These are phyloP conservation scores for Pyracantha coccinea DNA, from an alignment of 331 rosid species.

Conservation along the genomic window DNA sequence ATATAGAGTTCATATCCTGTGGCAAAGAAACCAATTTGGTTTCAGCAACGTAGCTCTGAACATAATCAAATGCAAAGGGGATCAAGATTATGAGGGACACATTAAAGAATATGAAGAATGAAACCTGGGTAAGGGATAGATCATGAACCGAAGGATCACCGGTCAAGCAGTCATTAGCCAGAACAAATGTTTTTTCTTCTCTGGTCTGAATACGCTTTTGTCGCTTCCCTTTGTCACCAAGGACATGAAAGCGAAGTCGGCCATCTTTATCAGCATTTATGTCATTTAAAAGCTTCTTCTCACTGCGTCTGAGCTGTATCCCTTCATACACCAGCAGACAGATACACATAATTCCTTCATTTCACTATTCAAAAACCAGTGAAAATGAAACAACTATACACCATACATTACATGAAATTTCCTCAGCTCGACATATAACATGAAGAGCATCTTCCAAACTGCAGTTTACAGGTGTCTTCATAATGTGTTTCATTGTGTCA, in stretches of 20 bases:
- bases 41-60: constrained; percentile 10
- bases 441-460: constrained; percentile 70
- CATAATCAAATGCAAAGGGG: constrained; percentile 13
- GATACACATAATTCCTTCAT: constrained; percentile 20
- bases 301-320: constrained; percentile 98
- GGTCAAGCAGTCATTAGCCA: constrained; percentile 91
- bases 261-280: constrained; percentile 79
- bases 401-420: constrained; percentile 66
- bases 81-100: constrained; percentile 4
- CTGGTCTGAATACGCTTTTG: constrained; percentile 94
- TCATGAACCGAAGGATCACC: constrained; percentile 90
- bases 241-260: constrained; percentile 80
- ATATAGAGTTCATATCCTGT: constrained; percentile 85
- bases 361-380: constrained; percentile 1
- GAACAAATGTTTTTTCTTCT: constrained; percentile 85
- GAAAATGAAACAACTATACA: constrained; percentile 3
- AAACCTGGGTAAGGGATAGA: constrained; percentile 83
- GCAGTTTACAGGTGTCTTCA: constrained; percentile 72
- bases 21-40: constrained; percentile 20
- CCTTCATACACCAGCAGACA: constrained; percentile 42
- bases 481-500: constrained; percentile 86
- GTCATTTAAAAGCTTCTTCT: constrained; percentile 83
- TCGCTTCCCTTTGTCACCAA: constrained; percentile 67
- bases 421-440: constrained; percentile 79
- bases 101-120: neutral